These are phyloP conservation scores for Rhododendron kiyosumense DNA, from an alignment of 148 eudicot species.

Conservation along the genomic window DNA sequence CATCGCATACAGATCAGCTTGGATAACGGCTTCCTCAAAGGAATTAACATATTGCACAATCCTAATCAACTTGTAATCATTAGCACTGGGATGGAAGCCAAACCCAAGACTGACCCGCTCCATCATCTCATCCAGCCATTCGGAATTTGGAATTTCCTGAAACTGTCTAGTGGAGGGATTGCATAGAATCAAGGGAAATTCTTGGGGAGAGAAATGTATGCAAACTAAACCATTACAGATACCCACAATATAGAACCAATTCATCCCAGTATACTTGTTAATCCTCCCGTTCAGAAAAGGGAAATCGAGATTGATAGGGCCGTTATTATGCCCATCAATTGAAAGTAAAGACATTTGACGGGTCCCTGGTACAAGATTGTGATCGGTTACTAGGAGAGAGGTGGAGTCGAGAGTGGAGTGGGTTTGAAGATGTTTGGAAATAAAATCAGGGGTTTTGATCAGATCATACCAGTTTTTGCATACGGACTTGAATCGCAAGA, in stretches of 20 bases:
- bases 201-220: neutral
- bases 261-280: too few species aligned
- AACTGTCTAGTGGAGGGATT: neutral
- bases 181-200: neutral
- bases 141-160: neutral
- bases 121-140: neutral
- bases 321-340: too few species aligned
- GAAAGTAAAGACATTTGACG: too few species aligned
- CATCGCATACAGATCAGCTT: too few species aligned
- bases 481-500: neutral
- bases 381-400: neutral
- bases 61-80: too few species aligned
- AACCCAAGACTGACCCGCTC: too few species aligned
- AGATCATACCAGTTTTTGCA: neutral
- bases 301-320: neutral
- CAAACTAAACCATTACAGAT: neutral
- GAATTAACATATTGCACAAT: too few species aligned
- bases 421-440: neutral
- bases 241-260: neutral
- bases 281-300: neutral
- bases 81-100: too few species aligned
- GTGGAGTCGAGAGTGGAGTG: neutral
- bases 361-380: too few species aligned
- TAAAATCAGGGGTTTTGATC: conserved; percentile 2
- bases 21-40: too few species aligned